Conservation (phyloP, 1,284 basidiomycete species). For the Malassezia slooffiae region DNA sequence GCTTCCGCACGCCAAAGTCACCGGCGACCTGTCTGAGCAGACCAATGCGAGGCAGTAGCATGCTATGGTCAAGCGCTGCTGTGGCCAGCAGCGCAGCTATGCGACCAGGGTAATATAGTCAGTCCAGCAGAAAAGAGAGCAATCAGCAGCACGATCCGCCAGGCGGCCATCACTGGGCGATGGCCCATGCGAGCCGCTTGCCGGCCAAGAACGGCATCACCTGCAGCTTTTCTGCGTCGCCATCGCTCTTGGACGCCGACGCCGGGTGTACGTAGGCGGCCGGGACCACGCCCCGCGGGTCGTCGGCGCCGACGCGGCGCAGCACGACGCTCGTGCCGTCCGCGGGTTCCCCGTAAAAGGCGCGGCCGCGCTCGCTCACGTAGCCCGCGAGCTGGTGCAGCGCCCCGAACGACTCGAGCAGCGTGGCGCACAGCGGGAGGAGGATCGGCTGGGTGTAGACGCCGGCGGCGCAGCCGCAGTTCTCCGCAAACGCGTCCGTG, state of each 20-base stretch:
- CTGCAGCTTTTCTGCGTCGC: conserved; percentile 40
- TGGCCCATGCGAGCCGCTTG: conserved; percentile 69
- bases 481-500: conserved; percentile 20
- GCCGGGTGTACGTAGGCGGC: conserved; percentile 30
- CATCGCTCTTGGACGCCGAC: conserved; percentile 17
- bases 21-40: too few species aligned
- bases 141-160: too few species aligned
- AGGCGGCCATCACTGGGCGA: too few species aligned
- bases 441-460: conserved; percentile 44
- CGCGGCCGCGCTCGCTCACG: conserved; percentile 35
- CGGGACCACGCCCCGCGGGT: conserved; percentile 24
- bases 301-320: conserved; percentile 12
- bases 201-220: conserved; percentile 90
- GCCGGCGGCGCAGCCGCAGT: conserved; percentile 42
- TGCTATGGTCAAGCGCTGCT: too few species aligned
- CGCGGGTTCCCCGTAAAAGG: conserved; percentile 32
- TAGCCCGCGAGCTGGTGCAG: conserved; percentile 36
- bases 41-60: too few species aligned
- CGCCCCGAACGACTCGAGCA: conserved; percentile 43
- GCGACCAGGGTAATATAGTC: too few species aligned
- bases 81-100: too few species aligned
- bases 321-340: conserved; percentile 20
- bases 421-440: conserved; percentile 41
- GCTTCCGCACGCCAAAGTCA: too few species aligned
- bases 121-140: not conserved